These are phyloP conservation scores for Serendipita sp. DNA, from an alignment of 768 basidiomycete species.

Conservation along the genomic window DNA sequence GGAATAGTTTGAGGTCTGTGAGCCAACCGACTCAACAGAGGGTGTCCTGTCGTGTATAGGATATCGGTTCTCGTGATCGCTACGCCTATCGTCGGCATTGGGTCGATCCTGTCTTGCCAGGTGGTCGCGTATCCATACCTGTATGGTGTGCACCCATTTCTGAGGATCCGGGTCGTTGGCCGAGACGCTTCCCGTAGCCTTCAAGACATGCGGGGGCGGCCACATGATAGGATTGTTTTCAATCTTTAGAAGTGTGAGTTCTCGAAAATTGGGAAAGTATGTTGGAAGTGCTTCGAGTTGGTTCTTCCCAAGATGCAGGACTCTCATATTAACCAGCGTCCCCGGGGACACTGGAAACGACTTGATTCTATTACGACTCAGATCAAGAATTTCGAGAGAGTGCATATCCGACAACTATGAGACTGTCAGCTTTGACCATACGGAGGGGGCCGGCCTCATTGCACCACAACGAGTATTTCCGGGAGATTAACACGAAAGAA, in stretches of 20 bases:
- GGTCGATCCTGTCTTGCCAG: conserved; percentile 1
- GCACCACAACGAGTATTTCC: neutral
- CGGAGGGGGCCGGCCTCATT: neutral
- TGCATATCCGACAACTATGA: conserved; percentile 64
- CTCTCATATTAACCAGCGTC: conserved; percentile 56
- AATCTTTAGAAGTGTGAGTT: conserved; percentile 63
- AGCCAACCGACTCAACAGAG: neutral
- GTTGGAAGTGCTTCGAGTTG: conserved; percentile 60
- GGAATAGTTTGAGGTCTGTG: neutral
- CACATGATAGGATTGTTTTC: conserved; percentile 90
- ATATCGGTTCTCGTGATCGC: neutral
- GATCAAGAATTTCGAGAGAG: conserved; percentile 82
- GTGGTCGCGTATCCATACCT: conserved; percentile 50
- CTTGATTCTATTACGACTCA: conserved; percentile 82
- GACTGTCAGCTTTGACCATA: neutral
- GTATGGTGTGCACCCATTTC: conserved; percentile 55
- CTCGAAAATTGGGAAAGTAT: conserved; percentile 57
- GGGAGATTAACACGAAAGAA: neutral
- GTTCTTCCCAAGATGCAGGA: conserved; percentile 64
- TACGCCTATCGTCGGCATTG: neutral
- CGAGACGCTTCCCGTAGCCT: conserved; percentile 13
- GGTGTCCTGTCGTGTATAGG: conserved; percentile 5
- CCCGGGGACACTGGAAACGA: conserved; percentile 67
- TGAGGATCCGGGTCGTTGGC: conserved; percentile 28
- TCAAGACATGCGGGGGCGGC: conserved; percentile 54